These are phyloP conservation scores for Ogataea polymorpha DNA, from an alignment of 805 yeast genomes.

Conservation along the genomic window DNA sequence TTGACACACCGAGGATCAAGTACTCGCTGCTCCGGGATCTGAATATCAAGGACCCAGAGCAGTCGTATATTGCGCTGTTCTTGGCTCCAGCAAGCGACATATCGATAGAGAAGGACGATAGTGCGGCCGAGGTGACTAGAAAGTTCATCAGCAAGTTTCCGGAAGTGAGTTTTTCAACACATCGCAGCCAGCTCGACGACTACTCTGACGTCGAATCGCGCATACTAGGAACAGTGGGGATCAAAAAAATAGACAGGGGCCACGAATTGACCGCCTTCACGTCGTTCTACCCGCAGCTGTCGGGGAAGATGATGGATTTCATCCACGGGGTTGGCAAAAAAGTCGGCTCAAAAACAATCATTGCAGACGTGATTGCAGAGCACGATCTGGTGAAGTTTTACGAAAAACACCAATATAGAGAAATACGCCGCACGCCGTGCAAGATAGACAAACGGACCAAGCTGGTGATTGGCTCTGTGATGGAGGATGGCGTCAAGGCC, in stretches of 20 bases:
- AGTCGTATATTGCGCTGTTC: constrained; percentile 24
- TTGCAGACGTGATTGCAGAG: constrained; percentile 45
- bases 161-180: constrained; percentile 4
- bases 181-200: constrained; percentile 2
- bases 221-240: constrained; percentile 36
- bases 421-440: constrained; percentile 25
- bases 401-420: constrained; percentile 38
- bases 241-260: constrained; percentile 25
- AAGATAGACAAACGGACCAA: constrained; percentile 25
- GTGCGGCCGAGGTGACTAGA: constrained; percentile 16
- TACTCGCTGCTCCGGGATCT: constrained; percentile 27
- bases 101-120: constrained; percentile 16
- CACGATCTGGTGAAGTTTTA: constrained; percentile 50
- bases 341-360: constrained; percentile 21
- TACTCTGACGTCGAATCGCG: constrained; percentile 28
- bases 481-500: constrained; percentile 42
- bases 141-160: constrained; percentile 15
- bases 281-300: constrained; percentile 43
- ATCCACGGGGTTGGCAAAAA: constrained; percentile 14
- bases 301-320: constrained; percentile 24
- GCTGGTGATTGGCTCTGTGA: constrained; percentile 10
- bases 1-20: constrained; percentile 42
- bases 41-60: constrained; percentile 20
- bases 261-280: constrained; percentile 52
- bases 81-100: constrained; percentile 23